Percentiles rank a stretch among this genome's conserved stretches.
These are phyloP conservation scores for Micromonas pusilla DNA, from an alignment of 139 green algal species.

Conservation along the genomic window DNA sequence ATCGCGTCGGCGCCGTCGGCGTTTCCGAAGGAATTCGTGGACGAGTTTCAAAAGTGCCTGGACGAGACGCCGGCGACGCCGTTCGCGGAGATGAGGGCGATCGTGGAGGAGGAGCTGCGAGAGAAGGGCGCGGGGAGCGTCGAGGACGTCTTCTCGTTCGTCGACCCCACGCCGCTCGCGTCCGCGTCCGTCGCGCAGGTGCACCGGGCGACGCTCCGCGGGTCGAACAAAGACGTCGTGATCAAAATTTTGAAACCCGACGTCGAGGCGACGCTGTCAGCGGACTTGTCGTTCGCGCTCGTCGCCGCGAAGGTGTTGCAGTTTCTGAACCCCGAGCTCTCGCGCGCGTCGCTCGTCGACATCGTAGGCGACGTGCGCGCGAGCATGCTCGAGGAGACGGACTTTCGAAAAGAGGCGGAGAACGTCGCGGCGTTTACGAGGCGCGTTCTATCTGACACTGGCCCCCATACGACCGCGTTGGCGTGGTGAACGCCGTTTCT, in stretches of 20 bases:
- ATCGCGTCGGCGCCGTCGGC: slow-evolving; percentile 86
- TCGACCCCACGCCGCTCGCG: slow-evolving; percentile 79
- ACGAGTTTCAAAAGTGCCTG: slow-evolving; percentile 95
- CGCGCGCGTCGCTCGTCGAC: slow-evolving; percentile 62
- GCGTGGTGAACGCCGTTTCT: too few relatives aligned
- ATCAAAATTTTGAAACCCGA: slow-evolving; percentile 87
- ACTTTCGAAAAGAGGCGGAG: slow-evolving; percentile 75
- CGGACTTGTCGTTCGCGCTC: slow-evolving; percentile 87
- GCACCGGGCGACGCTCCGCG: slow-evolving; percentile 66
- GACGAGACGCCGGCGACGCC: slow-evolving; percentile 76
- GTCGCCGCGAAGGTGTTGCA: slow-evolving; percentile 60
- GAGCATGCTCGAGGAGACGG: slow-evolving; percentile 85
- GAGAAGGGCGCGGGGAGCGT: slow-evolving; percentile 44
- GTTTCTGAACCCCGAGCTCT: slow-evolving; percentile 70
- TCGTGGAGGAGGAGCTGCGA: slow-evolving; percentile 68
- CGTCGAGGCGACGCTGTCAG: slow-evolving; percentile 77
- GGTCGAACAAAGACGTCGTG: slow-evolving; percentile 51
- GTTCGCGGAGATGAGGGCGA: slow-evolving; percentile 61
- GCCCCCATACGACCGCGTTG: too few relatives aligned
- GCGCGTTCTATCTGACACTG: too few relatives aligned
- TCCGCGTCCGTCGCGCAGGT: slow-evolving; percentile 87
- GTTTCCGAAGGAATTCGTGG: slow-evolving; percentile 90
- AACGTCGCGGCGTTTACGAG: slow-evolving; percentile 72
- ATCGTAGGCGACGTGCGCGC: slow-evolving; percentile 65
- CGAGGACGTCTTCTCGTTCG: slow-evolving; percentile 66